These are phyloP conservation scores for Erysiphe pulchra DNA, from an alignment of 2,329 filamentous ascomycete genomes.

Conservation along the genomic window DNA sequence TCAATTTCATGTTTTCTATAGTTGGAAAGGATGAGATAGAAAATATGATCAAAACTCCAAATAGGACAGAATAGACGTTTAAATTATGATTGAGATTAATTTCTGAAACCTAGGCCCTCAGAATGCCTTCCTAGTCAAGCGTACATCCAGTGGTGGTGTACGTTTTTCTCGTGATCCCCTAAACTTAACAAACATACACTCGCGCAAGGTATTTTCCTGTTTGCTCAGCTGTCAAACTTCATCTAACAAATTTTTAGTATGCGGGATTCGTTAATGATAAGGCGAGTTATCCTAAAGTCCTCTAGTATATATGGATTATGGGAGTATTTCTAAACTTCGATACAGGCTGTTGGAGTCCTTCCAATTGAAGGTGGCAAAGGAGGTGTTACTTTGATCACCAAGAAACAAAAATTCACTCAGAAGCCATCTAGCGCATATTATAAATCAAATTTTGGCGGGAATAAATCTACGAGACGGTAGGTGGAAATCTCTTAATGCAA, in stretches of 20 bases:
- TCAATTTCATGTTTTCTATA: neutral
- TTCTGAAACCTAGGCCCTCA: constrained; percentile 39
- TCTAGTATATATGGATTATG: neutral
- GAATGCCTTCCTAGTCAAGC: constrained; percentile 85
- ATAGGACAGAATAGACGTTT: too few species aligned
- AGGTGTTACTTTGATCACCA: constrained; percentile 57
- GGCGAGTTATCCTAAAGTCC: constrained; percentile 26
- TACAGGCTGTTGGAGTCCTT: constrained; percentile 52
- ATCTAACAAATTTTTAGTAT: constrained; percentile 28
- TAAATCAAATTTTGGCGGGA: constrained; percentile 42
- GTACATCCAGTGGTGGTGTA: constrained; percentile 49
- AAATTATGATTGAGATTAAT: neutral
- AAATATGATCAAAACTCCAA: too few species aligned
- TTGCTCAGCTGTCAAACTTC: neutral
- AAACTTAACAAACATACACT: constrained; percentile 80
- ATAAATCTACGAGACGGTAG: constrained; percentile 60
- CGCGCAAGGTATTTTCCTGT: constrained; percentile 46
- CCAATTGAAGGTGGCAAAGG: constrained; percentile 40
- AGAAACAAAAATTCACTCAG: constrained; percentile 50
- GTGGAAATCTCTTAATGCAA: constrained; percentile 10
- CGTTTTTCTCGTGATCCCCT: constrained; percentile 87
- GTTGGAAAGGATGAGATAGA: too few species aligned
- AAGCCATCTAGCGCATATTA: constrained; percentile 43
- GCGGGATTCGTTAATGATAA: constrained; percentile 85
- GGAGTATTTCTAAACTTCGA: neutral